Conservation (phyloP, 257 asterid species). For the Haberlea rhodopensis region DNA sequence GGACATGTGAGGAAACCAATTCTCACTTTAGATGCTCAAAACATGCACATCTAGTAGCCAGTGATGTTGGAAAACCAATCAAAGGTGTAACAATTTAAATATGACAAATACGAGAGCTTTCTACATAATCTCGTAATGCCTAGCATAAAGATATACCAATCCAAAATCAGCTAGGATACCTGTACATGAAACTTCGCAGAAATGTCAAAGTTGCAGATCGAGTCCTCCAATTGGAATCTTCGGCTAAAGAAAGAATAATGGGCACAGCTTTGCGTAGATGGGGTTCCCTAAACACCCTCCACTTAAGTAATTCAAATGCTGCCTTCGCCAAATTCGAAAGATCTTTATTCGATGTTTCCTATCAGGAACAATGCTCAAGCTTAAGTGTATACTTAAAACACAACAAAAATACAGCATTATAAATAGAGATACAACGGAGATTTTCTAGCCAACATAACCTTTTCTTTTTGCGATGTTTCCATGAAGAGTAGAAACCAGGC, state of each 20-base stretch:
- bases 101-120: conserved; percentile 19
- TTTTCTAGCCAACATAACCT: conserved; percentile 3
- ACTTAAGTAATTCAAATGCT: conserved; percentile 85
- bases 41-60: not conserved
- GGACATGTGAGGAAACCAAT: conserved; percentile 3
- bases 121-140: conserved; percentile 14
- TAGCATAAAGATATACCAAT: conserved; percentile 10
- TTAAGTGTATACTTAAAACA: conserved; percentile 16
- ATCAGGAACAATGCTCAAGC: conserved; percentile 27
- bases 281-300: conserved; percentile 70
- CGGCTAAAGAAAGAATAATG: conserved; percentile 60
- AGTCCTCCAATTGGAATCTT: conserved; percentile 92
- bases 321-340: conserved; percentile 87
- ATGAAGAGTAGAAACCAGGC: not conserved
- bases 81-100: conserved; percentile 11
- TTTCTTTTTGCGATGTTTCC: conserved; percentile 4
- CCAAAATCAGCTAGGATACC: conserved; percentile 48
- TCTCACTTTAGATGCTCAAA: conserved; percentile 12
- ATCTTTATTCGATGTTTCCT: conserved; percentile 96
- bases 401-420: conserved; percentile 14
- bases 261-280: conserved; percentile 65
- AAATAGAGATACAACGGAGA: conserved; percentile 8
- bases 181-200: conserved; percentile 89
- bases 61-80: conserved; percentile 9
- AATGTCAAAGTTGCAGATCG: conserved; percentile 91